Conservation (phyloP, 208 protist species). For the Tritrichomonas musculus region DNA sequence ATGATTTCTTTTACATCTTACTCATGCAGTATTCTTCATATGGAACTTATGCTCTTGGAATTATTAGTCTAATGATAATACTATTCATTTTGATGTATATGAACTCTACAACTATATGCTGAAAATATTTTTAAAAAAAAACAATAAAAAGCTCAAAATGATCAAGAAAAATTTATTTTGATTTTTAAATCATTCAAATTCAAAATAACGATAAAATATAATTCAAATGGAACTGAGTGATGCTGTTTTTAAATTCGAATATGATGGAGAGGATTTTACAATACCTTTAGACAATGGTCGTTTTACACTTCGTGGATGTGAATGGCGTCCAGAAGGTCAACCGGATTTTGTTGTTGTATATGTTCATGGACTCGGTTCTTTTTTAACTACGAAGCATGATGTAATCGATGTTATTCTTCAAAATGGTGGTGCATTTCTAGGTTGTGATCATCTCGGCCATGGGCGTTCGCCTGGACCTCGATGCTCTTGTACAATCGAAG, state of each 20-base stretch:
- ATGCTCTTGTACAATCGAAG: neutral
- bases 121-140: too few relatives aligned
- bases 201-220: too few relatives aligned
- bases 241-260: neutral
- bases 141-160: too few relatives aligned
- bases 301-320: neutral
- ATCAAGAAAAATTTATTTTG: too few relatives aligned
- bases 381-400: conserved; percentile 6
- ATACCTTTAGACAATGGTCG: neutral
- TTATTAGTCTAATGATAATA: too few relatives aligned
- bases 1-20: too few relatives aligned
- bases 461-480: neutral
- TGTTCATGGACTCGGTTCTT: conserved; percentile 9
- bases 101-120: too few relatives aligned
- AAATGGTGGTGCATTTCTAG: neutral
- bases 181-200: too few relatives aligned
- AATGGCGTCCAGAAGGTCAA: neutral
- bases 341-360: neutral
- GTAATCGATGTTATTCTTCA: neutral
- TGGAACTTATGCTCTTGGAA: too few relatives aligned
- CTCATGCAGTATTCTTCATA: too few relatives aligned
- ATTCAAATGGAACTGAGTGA: neutral
- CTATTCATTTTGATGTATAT: too few relatives aligned
- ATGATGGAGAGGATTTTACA: conserved; percentile 32
- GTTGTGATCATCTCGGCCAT: conserved; percentile 14